Conservation (phyloP, 768 basidiomycete species). For the Suillus brevipes region DNA sequence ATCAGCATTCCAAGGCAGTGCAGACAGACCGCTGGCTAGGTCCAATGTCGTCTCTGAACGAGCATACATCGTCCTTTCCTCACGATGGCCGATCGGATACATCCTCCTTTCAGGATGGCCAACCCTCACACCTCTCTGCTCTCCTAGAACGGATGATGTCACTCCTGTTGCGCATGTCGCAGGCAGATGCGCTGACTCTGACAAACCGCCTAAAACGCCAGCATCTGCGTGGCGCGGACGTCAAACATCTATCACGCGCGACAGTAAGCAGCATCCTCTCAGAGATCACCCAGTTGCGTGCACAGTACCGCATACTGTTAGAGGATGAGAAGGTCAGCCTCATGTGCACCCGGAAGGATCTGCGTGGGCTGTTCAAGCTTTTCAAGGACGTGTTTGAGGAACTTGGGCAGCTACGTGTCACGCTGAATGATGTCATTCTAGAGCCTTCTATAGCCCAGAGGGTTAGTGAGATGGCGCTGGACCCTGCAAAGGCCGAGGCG, state of each 20-base stretch:
- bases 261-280: conserved; percentile 74
- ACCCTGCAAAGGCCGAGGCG: conserved; percentile 51
- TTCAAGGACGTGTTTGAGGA: conserved; percentile 84
- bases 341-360: conserved; percentile 73
- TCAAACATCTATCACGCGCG: conserved; percentile 80
- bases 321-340: conserved; percentile 73
- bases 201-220: conserved; percentile 91
- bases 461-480: conserved; percentile 70
- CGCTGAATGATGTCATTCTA: conserved; percentile 86
- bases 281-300: conserved; percentile 69
- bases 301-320: conserved; percentile 68
- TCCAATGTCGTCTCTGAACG: conserved; percentile 32
- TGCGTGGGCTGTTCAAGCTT: conserved; percentile 78
- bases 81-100: conserved; percentile 72
- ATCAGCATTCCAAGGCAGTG: conserved; percentile 61
- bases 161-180: conserved; percentile 61
- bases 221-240: conserved; percentile 80
- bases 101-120: conserved; percentile 65
- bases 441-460: conserved; percentile 76
- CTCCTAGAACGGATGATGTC: conserved; percentile 64
- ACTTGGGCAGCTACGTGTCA: conserved; percentile 75
- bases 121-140: conserved; percentile 46
- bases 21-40: conserved; percentile 59
- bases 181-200: conserved; percentile 84
- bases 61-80: conserved; percentile 45